Percentiles rank a stretch among this genome's conserved stretches.
Conservation (phyloP, 345 rosid species). For the Boechera divaricarpa region DNA sequence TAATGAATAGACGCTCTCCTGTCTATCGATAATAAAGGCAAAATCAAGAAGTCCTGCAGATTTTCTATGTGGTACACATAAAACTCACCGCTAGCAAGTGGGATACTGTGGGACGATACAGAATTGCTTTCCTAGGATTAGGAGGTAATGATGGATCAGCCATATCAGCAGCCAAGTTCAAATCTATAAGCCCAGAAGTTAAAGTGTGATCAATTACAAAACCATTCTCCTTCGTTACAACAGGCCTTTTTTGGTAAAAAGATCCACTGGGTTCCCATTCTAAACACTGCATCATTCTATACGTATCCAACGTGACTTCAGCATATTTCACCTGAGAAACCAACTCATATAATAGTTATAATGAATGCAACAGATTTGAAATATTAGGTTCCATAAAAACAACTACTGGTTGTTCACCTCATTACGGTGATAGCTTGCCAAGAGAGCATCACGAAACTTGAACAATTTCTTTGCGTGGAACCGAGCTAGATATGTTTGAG, state of each 20-base stretch:
- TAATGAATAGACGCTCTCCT: background rate
- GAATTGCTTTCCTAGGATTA: slow-evolving; percentile 91
- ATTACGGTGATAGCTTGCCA: slow-evolving; percentile 83
- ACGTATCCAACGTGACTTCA: slow-evolving; percentile 85
- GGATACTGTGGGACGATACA: slow-evolving; percentile 87
- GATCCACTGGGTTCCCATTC: slow-evolving; percentile 97
- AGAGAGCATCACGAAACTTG: slow-evolving; percentile 78
- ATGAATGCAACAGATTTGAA: slow-evolving; percentile 1
- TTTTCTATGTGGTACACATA: slow-evolving; percentile 18
- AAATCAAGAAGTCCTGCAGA: slow-evolving; percentile 3
- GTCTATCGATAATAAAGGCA: background rate
- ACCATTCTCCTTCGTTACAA: slow-evolving; percentile 77
- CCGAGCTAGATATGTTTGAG: slow-evolving; percentile 72
- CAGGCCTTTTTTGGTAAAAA: slow-evolving; percentile 62
- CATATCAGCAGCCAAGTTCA: slow-evolving; percentile 72
- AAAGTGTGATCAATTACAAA: slow-evolving; percentile 67
- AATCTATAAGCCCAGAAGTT: slow-evolving; percentile 83
- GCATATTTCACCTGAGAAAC: slow-evolving; percentile 85
- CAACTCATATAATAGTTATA: slow-evolving; percentile 14
- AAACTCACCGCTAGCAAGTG: slow-evolving; percentile 87
- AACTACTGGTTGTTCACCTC: slow-evolving; percentile 57
- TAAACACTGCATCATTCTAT: slow-evolving; percentile 93
- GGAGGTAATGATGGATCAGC: slow-evolving; percentile 77
- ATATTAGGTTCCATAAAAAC: background rate
- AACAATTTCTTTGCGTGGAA: slow-evolving; percentile 87